Percentiles rank a stretch among this genome's conserved stretches.
Evolutionary conservation across 192 early-diverging fungal genomes (phyloP).

Genomic region (Coemansia sp.): DNA sequence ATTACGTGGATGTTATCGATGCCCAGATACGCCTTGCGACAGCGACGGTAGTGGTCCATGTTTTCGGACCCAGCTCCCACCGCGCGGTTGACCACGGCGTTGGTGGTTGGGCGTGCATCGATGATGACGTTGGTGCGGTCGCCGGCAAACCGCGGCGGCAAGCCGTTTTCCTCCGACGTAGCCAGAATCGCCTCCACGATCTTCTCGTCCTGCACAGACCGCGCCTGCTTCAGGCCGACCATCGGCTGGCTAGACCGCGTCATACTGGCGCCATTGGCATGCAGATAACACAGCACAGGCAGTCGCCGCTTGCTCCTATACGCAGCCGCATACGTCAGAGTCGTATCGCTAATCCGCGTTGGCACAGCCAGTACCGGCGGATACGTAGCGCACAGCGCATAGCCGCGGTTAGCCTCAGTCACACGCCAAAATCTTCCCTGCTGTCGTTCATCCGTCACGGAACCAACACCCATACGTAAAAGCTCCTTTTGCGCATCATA

Average conservation of each 20-base stretch:
- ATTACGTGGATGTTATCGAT: slow-evolving; percentile 99
- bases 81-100: slow-evolving; percentile 90
- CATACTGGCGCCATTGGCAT: slow-evolving; percentile 84
- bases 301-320: slow-evolving; percentile 90
- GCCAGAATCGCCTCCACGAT: slow-evolving; percentile 90
- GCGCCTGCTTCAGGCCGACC: slow-evolving; percentile 91
- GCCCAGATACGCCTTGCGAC: slow-evolving; percentile 83
- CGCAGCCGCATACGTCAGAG: slow-evolving; percentile 82
- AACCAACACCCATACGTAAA: slow-evolving; percentile 78
- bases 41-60: slow-evolving; percentile 89
- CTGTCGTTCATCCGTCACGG: neutral
- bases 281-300: slow-evolving; percentile 87
- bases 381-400: slow-evolving; percentile 89
- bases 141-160: slow-evolving; percentile 49
- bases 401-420: slow-evolving; percentile 72
- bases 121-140: slow-evolving; percentile 83
- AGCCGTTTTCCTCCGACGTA: slow-evolving; percentile 53
- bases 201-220: slow-evolving; percentile 97
- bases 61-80: slow-evolving; percentile 95
- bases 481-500: slow-evolving; percentile 82
- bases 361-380: slow-evolving; percentile 83
- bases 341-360: slow-evolving; percentile 83
- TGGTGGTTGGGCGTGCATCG: slow-evolving; percentile 93
- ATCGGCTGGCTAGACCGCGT: slow-evolving; percentile 94
- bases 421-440: slow-evolving; percentile 72